phyloP scores from a whole-genome alignment of 2,329 filamentous ascomycete species.

The Claviceps sp. region DNA sequence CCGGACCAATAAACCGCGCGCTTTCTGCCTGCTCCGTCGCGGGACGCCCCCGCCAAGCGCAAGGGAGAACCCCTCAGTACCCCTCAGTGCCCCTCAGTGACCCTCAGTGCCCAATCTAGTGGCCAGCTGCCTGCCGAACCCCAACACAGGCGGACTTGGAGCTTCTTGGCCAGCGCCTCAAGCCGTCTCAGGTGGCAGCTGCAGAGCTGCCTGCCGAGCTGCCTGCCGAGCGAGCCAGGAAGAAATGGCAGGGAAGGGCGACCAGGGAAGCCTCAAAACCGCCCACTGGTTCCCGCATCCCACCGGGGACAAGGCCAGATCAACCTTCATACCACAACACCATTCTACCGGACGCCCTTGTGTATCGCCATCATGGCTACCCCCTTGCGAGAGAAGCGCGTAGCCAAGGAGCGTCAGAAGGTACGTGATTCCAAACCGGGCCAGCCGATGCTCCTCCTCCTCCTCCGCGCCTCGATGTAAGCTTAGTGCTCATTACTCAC shows the following conservation, averaged over 20 bases:
- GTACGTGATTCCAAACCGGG: constrained; percentile 4
- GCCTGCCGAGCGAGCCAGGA: neutral
- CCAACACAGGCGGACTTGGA: too few relatives aligned
- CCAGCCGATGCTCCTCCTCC: neutral
- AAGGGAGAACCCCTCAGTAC: too few relatives aligned
- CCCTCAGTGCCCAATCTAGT: neutral
- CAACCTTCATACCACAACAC: neutral
- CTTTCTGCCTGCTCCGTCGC: neutral
- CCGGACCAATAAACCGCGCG: neutral
- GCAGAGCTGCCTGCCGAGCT: neutral
- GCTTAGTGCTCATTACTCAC: constrained; percentile 9
- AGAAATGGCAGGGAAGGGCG: neutral
- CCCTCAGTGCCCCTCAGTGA: neutral
- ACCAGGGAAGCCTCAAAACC: neutral
- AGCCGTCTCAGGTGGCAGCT: neutral
- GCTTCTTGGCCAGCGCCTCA: neutral
- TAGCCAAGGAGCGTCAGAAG: constrained; percentile 18
- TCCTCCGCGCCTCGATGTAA: neutral
- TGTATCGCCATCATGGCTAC: constrained; percentile 12
- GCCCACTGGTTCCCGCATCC: neutral
- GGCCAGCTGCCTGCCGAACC: neutral
- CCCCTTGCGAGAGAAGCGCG: constrained; percentile 14
- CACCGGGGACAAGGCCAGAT: neutral
- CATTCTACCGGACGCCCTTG: neutral
- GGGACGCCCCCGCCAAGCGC: too few relatives aligned